These are phyloP conservation scores for Austroboletus novae-zelandiae DNA, from an alignment of 1,284 basidiomycete species.

Conservation along the genomic window DNA sequence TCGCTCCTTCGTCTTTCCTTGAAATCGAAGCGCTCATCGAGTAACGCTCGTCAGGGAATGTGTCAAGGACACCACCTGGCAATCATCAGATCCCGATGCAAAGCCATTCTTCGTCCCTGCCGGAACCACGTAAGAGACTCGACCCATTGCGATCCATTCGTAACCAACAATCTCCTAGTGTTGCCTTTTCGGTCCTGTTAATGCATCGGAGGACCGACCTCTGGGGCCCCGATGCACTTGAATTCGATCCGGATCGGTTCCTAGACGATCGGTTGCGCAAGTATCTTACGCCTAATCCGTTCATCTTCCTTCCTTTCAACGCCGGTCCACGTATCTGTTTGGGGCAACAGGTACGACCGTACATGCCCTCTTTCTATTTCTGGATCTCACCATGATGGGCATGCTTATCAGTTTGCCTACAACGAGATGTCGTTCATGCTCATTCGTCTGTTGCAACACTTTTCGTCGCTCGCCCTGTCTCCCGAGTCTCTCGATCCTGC, in stretches of 20 bases:
- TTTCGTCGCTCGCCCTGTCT: constrained; percentile 49
- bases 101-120: constrained; percentile 54
- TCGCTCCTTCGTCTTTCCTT: background rate
- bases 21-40: background rate
- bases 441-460: constrained; percentile 58
- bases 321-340: constrained; percentile 51
- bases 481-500: constrained; percentile 43
- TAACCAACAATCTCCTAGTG: constrained; percentile 29
- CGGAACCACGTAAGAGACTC: constrained; percentile 42
- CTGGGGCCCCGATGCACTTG: constrained; percentile 59
- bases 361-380: background rate
- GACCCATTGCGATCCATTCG: background rate
- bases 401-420: constrained; percentile 55
- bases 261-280: constrained; percentile 37
- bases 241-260: constrained; percentile 52
- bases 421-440: constrained; percentile 69
- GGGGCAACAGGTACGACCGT: constrained; percentile 33
- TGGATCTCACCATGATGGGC: background rate
- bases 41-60: constrained; percentile 28
- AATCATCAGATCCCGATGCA: constrained; percentile 40
- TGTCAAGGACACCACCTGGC: constrained; percentile 44
- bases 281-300: constrained; percentile 35
- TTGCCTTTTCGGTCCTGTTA: constrained; percentile 52
- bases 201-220: constrained; percentile 64
- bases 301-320: constrained; percentile 25